Percentiles rank a stretch among this genome's conserved stretches.
Conservation (phyloP, 2,329 filamentous ascomycete genomes). For the Fusarium ramigenum region DNA sequence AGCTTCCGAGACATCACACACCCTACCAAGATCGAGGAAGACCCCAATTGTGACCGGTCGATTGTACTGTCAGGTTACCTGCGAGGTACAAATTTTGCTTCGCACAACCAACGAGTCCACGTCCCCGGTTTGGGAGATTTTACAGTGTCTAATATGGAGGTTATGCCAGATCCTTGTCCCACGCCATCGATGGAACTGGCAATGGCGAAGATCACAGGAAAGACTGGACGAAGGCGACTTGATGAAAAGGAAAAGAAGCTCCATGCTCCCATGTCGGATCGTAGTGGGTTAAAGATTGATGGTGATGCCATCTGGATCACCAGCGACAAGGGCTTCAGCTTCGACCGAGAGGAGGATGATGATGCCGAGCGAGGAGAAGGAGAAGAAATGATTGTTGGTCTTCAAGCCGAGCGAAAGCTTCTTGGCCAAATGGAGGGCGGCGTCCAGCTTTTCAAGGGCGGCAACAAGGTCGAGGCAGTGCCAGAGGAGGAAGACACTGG, state of each 20-base stretch:
- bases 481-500: slow-evolving; percentile 65
- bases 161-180: slow-evolving; percentile 91
- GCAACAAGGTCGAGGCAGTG: slow-evolving; percentile 71
- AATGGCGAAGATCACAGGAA: slow-evolving; percentile 83
- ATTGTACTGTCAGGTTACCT: slow-evolving; percentile 94
- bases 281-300: slow-evolving; percentile 93
- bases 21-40: slow-evolving; percentile 87
- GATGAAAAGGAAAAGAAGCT: slow-evolving; percentile 97
- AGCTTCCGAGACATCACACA: slow-evolving; percentile 96
- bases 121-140: slow-evolving; percentile 93
- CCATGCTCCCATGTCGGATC: slow-evolving; percentile 98
- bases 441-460: slow-evolving; percentile 85
- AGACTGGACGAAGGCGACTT: slow-evolving; percentile 79
- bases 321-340: slow-evolving; percentile 76
- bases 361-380: slow-evolving; percentile 85
- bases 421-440: slow-evolving; percentile 85
- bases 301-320: slow-evolving; percentile 95
- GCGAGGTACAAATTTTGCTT: slow-evolving; percentile 91
- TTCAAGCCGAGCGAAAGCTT: slow-evolving; percentile 84
- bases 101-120: slow-evolving; percentile 86
- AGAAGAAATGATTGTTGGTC: slow-evolving; percentile 90
- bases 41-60: slow-evolving; percentile 89
- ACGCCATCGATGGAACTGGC: slow-evolving; percentile 92
- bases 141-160: slow-evolving; percentile 83
- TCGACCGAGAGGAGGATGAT: slow-evolving; percentile 72